Conservation (phyloP, 1,284 basidiomycete genomes). For the Sporisorium exsertum region DNA sequence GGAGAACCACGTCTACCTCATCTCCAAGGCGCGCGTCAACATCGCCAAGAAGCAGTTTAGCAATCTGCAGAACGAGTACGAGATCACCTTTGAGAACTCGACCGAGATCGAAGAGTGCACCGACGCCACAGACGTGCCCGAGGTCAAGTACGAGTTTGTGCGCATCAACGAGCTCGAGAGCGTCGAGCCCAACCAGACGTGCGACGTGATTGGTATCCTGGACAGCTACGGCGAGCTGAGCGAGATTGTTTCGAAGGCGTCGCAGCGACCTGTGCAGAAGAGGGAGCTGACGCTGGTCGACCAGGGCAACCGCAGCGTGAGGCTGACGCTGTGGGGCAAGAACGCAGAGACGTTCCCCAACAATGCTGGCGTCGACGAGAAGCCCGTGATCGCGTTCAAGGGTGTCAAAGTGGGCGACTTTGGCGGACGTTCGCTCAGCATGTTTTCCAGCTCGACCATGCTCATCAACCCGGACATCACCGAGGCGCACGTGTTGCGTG, state of each 20-base stretch:
- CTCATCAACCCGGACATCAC: conserved; percentile 85
- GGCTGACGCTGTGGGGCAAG: conserved; percentile 95
- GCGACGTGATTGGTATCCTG: conserved; percentile 65
- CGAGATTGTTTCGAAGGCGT: conserved; percentile 66
- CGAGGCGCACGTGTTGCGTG: conserved; percentile 85
- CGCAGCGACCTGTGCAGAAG: conserved; percentile 66
- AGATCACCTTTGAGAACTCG: conserved; percentile 83
- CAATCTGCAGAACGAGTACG: conserved; percentile 91
- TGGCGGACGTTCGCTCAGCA: conserved; percentile 81
- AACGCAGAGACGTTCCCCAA: conserved; percentile 83
- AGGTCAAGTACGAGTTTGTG: conserved; percentile 68
- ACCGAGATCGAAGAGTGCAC: conserved; percentile 67
- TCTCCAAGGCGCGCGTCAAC: conserved; percentile 90
- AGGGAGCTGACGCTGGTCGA: conserved; percentile 79
- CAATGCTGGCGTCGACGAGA: conserved; percentile 59
- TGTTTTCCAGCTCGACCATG: conserved; percentile 74
- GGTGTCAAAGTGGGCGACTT: conserved; percentile 95
- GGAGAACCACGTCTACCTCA: conserved; percentile 92
- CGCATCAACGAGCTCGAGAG: conserved; percentile 63
- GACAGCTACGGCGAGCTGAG: conserved; percentile 63
- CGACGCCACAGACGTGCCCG: conserved; percentile 65
- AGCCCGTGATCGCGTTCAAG: conserved; percentile 80
- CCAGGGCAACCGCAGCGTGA: conserved; percentile 81
- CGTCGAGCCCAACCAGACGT: conserved; percentile 70
- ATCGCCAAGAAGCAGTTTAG: conserved; percentile 98